Evolutionary conservation across 306 rosid genomes (phyloP).

Genomic region (Alnus glutinosa): DNA sequence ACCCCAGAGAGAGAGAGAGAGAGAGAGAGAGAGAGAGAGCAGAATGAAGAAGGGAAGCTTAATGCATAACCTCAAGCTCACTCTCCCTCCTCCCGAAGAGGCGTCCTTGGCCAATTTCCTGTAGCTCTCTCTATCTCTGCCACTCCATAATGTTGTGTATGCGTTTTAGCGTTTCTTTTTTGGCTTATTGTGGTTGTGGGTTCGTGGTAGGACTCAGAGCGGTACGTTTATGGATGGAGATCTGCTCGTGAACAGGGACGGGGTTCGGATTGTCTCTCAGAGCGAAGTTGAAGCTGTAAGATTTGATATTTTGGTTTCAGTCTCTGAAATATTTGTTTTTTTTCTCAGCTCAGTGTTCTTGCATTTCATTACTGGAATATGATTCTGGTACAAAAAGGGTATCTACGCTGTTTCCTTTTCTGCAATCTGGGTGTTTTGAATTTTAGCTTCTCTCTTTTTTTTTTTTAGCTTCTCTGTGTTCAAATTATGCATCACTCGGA

Average conservation of each 20-base stretch:
- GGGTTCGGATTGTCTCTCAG: conserved; percentile 83
- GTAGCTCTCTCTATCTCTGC: conserved; percentile 44
- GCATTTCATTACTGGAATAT: conserved; percentile 29
- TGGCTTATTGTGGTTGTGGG: conserved; percentile 35
- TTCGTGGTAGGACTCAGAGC: conserved; percentile 72
- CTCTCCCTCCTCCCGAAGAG: conserved; percentile 71
- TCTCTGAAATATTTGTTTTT: background rate
- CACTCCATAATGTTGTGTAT: conserved; percentile 17
- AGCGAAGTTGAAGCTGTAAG: conserved; percentile 81
- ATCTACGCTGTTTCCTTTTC: background rate
- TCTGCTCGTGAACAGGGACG: conserved; percentile 90
- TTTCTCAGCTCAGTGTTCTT: background rate
- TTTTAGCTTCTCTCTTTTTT: conserved; percentile 7
- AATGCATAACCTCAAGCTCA: conserved; percentile 62
- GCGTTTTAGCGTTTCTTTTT: conserved; percentile 11
- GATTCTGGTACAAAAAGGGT: background rate
- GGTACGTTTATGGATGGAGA: conserved; percentile 94
- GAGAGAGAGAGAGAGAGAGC: conserved; percentile 11
- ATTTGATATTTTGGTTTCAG: background rate
- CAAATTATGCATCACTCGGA: background rate
- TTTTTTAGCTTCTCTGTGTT: conserved; percentile 5
- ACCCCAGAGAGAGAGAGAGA: background rate
- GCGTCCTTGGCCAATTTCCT: conserved; percentile 64
- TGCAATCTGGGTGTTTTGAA: conserved; percentile 12
- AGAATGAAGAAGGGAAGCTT: conserved; percentile 70